A percentile compares a stretch with the other conserved stretches of the same genome.
Conservation (phyloP, 129 eudicot species). For the Centaurea solstitialis region DNA sequence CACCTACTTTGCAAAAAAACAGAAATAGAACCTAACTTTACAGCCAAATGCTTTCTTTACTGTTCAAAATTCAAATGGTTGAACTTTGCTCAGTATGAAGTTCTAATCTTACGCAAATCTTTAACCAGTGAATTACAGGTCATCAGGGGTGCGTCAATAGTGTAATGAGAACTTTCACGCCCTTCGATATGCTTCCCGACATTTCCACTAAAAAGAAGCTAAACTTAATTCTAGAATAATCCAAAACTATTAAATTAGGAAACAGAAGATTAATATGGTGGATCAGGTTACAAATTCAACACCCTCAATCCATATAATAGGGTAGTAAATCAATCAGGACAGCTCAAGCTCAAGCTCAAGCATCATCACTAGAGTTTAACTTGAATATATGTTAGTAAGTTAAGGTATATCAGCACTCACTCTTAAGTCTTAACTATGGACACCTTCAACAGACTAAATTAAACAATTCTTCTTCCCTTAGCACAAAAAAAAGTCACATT, state of each 20-base stretch:
- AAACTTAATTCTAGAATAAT: neutral
- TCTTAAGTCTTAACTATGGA: neutral
- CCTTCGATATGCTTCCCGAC: neutral
- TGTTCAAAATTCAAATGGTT: neutral
- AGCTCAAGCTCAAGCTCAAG: neutral
- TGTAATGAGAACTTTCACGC: neutral
- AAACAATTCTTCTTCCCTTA: neutral
- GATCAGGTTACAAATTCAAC: constrained; percentile 1
- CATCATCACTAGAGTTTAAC: neutral
- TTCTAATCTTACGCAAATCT: neutral
- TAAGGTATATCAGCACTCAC: neutral
- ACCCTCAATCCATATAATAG: neutral
- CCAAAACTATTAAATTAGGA: neutral
- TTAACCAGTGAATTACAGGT: neutral
- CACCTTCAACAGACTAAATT: neutral
- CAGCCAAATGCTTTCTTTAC: neutral
- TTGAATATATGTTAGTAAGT: neutral
- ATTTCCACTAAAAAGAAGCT: neutral
- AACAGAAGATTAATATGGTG: neutral
- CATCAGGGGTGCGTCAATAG: neutral
- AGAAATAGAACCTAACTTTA: neutral
- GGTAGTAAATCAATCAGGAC: neutral
- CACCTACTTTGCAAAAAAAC: neutral
- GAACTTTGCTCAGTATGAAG: neutral
- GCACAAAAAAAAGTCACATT: neutral